Evolutionary conservation across 148 eudicot genomes (phyloP).

Genomic region (Vaccinium darrowii): DNA sequence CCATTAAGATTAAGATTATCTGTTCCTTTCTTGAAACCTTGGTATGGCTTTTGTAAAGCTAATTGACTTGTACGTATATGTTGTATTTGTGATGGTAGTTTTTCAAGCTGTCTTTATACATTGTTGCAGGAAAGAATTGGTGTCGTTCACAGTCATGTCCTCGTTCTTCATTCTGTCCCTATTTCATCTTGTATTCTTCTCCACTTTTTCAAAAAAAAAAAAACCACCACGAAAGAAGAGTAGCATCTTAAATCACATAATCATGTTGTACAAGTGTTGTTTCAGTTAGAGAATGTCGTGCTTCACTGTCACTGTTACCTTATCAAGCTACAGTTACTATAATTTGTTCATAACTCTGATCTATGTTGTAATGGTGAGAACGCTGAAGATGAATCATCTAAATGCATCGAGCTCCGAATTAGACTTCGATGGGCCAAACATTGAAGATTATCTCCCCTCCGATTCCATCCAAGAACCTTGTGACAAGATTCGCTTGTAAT

Average conservation of each 20-base stretch:
- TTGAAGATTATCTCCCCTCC: constrained; percentile 81
- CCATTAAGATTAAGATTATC: not conserved
- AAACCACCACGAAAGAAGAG: not conserved
- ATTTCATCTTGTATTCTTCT: not conserved
- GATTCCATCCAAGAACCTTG: constrained; percentile 66
- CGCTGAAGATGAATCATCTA: constrained; percentile 26
- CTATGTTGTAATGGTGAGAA: not conserved
- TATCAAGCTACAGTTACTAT: not conserved
- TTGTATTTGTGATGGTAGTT: not conserved
- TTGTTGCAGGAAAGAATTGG: not conserved
- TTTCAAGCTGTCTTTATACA: not conserved
- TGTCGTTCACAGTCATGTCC: not conserved
- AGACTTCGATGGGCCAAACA: constrained; percentile 83
- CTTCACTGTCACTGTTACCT: not conserved
- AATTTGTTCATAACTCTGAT: not conserved
- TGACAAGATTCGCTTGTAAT: constrained; percentile 73
- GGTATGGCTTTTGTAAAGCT: not conserved
- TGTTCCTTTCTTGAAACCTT: not conserved
- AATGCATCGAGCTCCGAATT: constrained; percentile 51
- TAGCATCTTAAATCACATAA: not conserved
- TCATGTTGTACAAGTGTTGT: not conserved
- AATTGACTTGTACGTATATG: not conserved
- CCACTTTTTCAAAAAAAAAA: not conserved
- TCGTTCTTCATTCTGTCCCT: not conserved
- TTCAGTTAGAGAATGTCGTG: not conserved